phyloP scores from a whole-genome alignment of 2,329 filamentous ascomycete genomes.

The Epicoccum sorghinum region DNA sequence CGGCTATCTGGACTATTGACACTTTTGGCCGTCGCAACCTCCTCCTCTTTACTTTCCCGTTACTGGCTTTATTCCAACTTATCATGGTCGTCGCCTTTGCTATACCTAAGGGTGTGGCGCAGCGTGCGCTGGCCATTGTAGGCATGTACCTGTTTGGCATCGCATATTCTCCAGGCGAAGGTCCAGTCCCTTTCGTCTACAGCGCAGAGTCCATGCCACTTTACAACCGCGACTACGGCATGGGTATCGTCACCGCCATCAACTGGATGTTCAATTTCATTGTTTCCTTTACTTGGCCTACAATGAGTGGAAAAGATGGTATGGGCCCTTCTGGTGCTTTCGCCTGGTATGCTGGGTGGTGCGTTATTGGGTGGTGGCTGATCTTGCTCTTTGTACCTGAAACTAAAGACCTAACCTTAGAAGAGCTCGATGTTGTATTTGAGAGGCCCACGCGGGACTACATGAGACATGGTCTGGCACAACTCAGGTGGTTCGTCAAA shows the following conservation, averaged over 20 bases:
- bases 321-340: slow-evolving; percentile 60
- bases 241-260: slow-evolving; percentile 50
- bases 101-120: slow-evolving; percentile 37
- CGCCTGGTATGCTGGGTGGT: slow-evolving; percentile 61
- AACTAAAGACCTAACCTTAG: slow-evolving; percentile 49
- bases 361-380: slow-evolving; percentile 58
- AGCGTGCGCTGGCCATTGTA: slow-evolving; percentile 56
- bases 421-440: slow-evolving; percentile 51
- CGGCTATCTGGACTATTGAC: slow-evolving; percentile 64
- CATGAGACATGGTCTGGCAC: slow-evolving; percentile 32
- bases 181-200: slow-evolving; percentile 1
- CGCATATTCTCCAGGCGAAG: slow-evolving; percentile 47
- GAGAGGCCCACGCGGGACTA: slow-evolving; percentile 53
- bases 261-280: slow-evolving; percentile 63
- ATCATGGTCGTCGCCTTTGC: slow-evolving; percentile 19
- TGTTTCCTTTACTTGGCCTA: slow-evolving; percentile 58
- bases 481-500: slow-evolving; percentile 44
- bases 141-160: slow-evolving; percentile 61
- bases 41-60: slow-evolving; percentile 55
- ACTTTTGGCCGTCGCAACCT: slow-evolving; percentile 56
- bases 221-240: slow-evolving; percentile 60
- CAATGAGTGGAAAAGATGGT: slow-evolving; percentile 35
- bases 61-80: slow-evolving; percentile 49
- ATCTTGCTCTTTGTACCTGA: slow-evolving; percentile 59
- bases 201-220: slow-evolving; percentile 62